Evolutionary conservation across 2,329 filamentous ascomycete genomes (phyloP).

Genomic region (Lasiodiplodia hormozganensis): DNA sequence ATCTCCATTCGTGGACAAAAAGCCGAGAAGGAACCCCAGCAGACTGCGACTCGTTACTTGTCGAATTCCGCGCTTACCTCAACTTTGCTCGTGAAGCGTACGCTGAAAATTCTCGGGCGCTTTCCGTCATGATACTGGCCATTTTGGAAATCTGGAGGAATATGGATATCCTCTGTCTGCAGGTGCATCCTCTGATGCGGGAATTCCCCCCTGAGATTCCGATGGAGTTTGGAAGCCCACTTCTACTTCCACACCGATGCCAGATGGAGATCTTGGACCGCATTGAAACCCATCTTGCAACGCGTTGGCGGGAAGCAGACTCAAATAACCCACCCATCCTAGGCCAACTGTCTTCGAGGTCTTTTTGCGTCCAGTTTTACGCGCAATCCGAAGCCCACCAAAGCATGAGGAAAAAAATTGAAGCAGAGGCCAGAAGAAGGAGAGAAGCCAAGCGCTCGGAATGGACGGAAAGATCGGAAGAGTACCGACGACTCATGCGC

Average conservation of each 20-base stretch:
- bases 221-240: constrained; percentile 46
- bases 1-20: constrained; percentile 51
- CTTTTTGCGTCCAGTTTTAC: constrained; percentile 59
- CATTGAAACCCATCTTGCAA: constrained; percentile 57
- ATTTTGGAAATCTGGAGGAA: constrained; percentile 66
- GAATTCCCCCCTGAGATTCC: constrained; percentile 59
- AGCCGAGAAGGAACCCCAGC: constrained; percentile 11
- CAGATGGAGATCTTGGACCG: constrained; percentile 57
- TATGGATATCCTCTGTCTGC: constrained; percentile 57
- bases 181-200: constrained; percentile 49
- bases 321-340: constrained; percentile 30
- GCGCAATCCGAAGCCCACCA: constrained; percentile 53
- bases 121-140: constrained; percentile 64
- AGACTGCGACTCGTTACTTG: constrained; percentile 38
- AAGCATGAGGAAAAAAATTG: constrained; percentile 46
- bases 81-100: constrained; percentile 41
- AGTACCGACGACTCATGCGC: background rate
- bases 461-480: background rate
- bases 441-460: background rate
- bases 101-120: constrained; percentile 49
- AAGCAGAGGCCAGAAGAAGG: constrained; percentile 42
- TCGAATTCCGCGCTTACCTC: constrained; percentile 34
- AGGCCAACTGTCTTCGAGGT: background rate
- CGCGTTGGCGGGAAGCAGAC: constrained; percentile 38
- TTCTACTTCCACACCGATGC: constrained; percentile 52